Conservation (phyloP, 202 grass and related monocot genomes). For the Schoenoplectus triqueter region DNA sequence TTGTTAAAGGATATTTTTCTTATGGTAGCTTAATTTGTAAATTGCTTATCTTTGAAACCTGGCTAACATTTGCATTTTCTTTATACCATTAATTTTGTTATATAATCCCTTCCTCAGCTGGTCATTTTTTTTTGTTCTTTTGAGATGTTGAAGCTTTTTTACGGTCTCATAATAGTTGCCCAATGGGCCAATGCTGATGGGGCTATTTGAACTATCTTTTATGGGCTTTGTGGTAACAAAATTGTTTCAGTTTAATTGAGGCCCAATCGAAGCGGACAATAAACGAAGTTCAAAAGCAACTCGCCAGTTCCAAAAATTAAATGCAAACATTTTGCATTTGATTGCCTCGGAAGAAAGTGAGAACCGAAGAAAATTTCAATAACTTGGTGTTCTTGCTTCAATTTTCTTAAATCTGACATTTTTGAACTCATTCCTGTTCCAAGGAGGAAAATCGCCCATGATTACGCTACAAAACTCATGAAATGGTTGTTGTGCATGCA, state of each 20-base stretch:
- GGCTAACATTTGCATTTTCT: not conserved
- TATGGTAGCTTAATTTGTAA: constrained; percentile 3
- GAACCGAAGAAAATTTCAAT: not conserved
- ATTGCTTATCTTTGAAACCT: not conserved
- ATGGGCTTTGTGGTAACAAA: constrained; percentile 14
- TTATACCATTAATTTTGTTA: not conserved
- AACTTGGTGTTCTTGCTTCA: not conserved
- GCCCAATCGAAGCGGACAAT: not conserved
- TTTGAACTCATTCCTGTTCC: no score
- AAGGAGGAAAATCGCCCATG: no score
- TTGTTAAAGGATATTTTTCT: not conserved
- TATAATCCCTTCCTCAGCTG: no score
- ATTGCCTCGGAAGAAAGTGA: not conserved
- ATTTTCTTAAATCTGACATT: not conserved
- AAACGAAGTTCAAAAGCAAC: not conserved
- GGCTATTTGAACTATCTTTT: not conserved
- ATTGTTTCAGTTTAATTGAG: not conserved
- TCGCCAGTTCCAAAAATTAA: not conserved
- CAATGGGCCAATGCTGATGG: not conserved
- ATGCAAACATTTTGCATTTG: not conserved
- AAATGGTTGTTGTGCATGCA: no score
- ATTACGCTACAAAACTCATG: no score
- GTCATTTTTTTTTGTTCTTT: not conserved
- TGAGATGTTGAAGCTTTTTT: no score
- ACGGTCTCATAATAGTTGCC: not conserved